Conservation (phyloP, 176 grass and related monocot species). For the Rhynchospora pubera region DNA sequence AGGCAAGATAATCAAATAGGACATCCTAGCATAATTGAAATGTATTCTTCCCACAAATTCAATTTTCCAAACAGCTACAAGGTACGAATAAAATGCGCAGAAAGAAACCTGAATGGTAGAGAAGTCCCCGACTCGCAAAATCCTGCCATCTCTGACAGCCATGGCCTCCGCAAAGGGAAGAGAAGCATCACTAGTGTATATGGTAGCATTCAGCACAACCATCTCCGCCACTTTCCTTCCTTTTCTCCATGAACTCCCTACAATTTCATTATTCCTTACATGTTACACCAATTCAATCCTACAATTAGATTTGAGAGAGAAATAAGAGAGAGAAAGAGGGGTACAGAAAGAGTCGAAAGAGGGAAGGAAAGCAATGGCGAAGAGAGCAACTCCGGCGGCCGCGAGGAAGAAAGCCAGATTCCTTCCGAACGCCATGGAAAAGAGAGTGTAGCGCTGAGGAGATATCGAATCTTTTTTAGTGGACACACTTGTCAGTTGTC, state of each 20-base stretch:
- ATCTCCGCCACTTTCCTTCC: conserved; percentile 44
- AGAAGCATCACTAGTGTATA: conserved; percentile 77
- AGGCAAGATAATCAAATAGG: neutral
- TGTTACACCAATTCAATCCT: neutral
- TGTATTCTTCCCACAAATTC: neutral
- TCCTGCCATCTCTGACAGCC: conserved; percentile 56
- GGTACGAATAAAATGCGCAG: neutral
- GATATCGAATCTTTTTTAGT: neutral
- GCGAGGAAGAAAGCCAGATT: neutral
- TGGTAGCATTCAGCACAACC: conserved; percentile 80
- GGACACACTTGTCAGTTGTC: conserved; percentile 1
- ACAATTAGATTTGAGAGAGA: neutral
- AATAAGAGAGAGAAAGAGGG: neutral
- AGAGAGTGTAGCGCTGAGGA: neutral
- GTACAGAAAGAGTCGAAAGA: neutral
- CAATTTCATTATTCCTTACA: neutral
- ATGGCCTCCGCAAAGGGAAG: conserved; percentile 70
- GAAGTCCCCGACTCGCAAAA: conserved; percentile 65
- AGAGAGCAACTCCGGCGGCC: neutral
- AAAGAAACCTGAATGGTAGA: conserved; percentile 42
- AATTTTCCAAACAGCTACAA: neutral
- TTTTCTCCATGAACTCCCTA: conserved; percentile 34
- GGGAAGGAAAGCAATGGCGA: conserved; percentile 1
- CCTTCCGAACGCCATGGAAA: conserved; percentile 11
- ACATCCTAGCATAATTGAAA: neutral